phyloP scores from a whole-genome alignment of 495 filamentous ascomycete genomes.

The Entonaema liquescens region DNA sequence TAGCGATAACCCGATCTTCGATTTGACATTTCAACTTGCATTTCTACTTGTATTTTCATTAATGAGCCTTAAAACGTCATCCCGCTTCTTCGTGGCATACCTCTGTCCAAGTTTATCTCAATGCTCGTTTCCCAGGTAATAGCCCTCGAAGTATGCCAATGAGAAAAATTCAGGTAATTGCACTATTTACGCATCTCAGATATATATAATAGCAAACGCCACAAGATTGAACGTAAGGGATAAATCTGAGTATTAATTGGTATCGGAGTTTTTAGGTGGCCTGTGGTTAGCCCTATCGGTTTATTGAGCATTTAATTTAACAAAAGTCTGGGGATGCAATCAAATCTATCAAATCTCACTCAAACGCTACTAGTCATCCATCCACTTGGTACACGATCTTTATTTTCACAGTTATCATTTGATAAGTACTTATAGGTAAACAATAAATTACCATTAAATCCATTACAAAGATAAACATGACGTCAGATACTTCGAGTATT shows the following conservation, averaged over 20 bases:
- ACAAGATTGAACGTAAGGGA: neutral
- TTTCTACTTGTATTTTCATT: slow-evolving; percentile 1
- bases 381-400: neutral
- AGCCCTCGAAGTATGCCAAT: neutral
- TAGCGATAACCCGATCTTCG: slow-evolving; percentile 4
- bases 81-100: neutral
- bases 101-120: neutral
- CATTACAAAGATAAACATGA: neutral
- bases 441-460: neutral
- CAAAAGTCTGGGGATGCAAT: no score
- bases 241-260: neutral
- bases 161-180: neutral
- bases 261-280: no score
- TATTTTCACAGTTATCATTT: no score
- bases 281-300: no score
- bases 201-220: neutral
- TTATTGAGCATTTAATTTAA: no score
- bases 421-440: no score
- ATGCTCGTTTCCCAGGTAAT: neutral
- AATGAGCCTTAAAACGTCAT: slow-evolving; percentile 8
- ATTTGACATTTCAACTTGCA: neutral
- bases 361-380: no score
- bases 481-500: neutral
- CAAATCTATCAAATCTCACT: no score
- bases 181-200: no score